Conservation (phyloP, 805 yeast genomes). For the Saccharomyces jurei region DNA sequence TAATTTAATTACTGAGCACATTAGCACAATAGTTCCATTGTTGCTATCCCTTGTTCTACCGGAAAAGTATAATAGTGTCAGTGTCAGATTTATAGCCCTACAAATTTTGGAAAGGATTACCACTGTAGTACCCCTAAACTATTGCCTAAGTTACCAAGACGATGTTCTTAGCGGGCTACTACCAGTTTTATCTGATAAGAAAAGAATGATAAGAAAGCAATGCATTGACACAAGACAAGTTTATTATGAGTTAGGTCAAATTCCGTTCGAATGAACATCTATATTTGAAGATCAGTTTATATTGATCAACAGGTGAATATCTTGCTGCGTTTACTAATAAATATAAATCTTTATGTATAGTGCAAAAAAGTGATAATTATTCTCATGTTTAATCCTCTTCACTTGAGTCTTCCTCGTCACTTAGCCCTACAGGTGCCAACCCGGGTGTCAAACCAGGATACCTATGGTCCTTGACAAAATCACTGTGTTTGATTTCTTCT, state of each 20-base stretch:
- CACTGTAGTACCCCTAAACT: conserved; percentile 32
- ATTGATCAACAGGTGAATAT: neutral
- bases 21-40: conserved; percentile 49
- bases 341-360: neutral
- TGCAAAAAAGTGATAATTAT: neutral
- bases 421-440: conserved; percentile 69
- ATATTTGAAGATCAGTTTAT: neutral
- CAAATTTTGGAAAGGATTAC: conserved; percentile 48
- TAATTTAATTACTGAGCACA: conserved; percentile 43
- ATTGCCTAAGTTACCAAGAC: conserved; percentile 44
- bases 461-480: conserved; percentile 21
- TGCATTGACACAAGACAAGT: conserved; percentile 76
- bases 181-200: conserved; percentile 60
- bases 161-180: conserved; percentile 42
- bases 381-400: conserved; percentile 19
- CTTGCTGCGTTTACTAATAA: neutral
- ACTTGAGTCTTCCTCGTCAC: conserved; percentile 41
- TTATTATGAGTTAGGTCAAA: conserved; percentile 48
- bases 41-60: conserved; percentile 33
- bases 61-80: conserved; percentile 32
- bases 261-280: conserved; percentile 26
- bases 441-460: conserved; percentile 74
- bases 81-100: conserved; percentile 50
- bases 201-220: conserved; percentile 63
- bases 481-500: conserved; percentile 13